Percentiles rank a stretch among this genome's conserved stretches.
Conservation (phyloP, 1,284 basidiomycete genomes). For the Gymnopus androsaceus region DNA sequence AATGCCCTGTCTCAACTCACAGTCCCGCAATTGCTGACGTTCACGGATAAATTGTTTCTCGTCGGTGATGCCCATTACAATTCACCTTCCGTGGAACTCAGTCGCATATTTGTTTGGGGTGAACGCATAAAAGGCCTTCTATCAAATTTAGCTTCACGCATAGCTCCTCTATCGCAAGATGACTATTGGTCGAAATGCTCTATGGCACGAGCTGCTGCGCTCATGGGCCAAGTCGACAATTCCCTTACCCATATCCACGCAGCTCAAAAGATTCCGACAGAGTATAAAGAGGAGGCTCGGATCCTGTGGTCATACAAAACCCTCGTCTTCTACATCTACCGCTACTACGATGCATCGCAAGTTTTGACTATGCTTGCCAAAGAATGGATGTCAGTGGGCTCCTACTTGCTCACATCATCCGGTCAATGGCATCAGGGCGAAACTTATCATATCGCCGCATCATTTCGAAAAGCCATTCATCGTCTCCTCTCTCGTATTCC, state of each 20-base stretch:
- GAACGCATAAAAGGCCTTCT: conserved; percentile 37
- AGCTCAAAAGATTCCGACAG: conserved; percentile 21
- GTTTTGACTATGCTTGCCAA: conserved; percentile 47
- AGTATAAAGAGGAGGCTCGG: conserved; percentile 20
- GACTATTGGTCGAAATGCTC: conserved; percentile 31
- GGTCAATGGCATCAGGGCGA: conserved; percentile 15
- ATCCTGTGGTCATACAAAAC: conserved; percentile 40
- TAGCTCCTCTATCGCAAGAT: conserved; percentile 21
- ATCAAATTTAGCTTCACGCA: conserved; percentile 25
- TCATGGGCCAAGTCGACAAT: conserved; percentile 36
- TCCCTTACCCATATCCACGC: conserved; percentile 32
- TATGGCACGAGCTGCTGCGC: conserved; percentile 34
- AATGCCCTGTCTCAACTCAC: conserved; percentile 22
- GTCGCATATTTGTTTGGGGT: conserved; percentile 34
- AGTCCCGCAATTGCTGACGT: conserved; percentile 29
- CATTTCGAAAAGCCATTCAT: conserved; percentile 35
- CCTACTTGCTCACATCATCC: conserved; percentile 28
- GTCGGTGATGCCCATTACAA: conserved; percentile 30
- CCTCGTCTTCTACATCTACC: conserved; percentile 41
- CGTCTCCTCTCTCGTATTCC: conserved; percentile 35
- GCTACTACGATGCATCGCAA: conserved; percentile 35
- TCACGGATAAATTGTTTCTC: conserved; percentile 34
- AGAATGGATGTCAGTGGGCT: conserved; percentile 43
- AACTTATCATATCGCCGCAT: conserved; percentile 19
- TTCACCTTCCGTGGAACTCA: conserved; percentile 8